Conservation (phyloP, 2,329 filamentous ascomycete genomes). For the Dothidotthia symphoricarpi region DNA sequence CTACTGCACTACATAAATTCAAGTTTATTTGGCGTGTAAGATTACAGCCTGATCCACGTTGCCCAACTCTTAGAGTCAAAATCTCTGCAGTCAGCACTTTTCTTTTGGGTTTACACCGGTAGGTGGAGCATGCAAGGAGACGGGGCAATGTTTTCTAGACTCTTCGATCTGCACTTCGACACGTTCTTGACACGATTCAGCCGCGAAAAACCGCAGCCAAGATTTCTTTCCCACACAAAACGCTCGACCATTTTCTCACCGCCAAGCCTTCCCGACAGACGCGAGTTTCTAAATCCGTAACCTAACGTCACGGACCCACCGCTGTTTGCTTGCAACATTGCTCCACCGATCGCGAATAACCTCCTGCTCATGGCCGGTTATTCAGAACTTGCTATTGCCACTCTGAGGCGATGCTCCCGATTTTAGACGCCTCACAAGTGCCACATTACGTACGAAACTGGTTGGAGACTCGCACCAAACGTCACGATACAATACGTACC, state of each 20-base stretch:
- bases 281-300: slow-evolving; percentile 8
- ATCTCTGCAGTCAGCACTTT: too few relatives aligned
- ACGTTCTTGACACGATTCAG: slow-evolving; percentile 14
- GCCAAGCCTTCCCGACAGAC: slow-evolving; percentile 10
- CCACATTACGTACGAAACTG: background rate
- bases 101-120: too few relatives aligned
- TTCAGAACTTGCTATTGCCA: too few relatives aligned
- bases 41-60: slow-evolving; percentile 13
- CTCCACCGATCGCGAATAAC: too few relatives aligned
- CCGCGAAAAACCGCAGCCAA: slow-evolving; percentile 28
- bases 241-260: slow-evolving; percentile 9
- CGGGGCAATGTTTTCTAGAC: slow-evolving; percentile 25
- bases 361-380: too few relatives aligned
- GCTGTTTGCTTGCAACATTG: background rate
- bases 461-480: slow-evolving; percentile 8
- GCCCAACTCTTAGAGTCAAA: background rate
- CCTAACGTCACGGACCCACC: slow-evolving; percentile 17
- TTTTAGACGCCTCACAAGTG: too few relatives aligned
- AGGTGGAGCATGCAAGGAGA: slow-evolving; percentile 22
- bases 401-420: too few relatives aligned
- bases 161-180: slow-evolving; percentile 24
- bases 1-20: too few relatives aligned
- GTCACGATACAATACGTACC: slow-evolving; percentile 27
- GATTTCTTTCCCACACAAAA: slow-evolving; percentile 19
- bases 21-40: too few relatives aligned